Evolutionary conservation across 2,329 filamentous ascomycete genomes (phyloP).

Genomic region (Botrytis aclada): DNA sequence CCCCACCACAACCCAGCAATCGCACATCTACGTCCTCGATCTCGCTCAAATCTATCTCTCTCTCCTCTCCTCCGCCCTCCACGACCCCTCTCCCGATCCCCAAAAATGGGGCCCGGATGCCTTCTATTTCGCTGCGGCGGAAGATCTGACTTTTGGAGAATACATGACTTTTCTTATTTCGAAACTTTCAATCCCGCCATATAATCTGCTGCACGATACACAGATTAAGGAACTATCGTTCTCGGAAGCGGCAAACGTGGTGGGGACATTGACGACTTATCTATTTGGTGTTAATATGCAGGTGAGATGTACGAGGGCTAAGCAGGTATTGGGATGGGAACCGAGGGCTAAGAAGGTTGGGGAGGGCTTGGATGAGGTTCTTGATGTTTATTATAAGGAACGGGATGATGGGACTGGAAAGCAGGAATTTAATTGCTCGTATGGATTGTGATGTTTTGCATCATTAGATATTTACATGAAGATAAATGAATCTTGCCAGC

Average conservation of each 20-base stretch:
- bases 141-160: slow-evolving; percentile 7
- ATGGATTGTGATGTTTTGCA: not conserved
- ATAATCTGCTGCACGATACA: not conserved
- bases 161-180: slow-evolving; percentile 17
- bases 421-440: not conserved
- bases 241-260: not conserved
- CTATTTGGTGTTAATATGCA: slow-evolving; percentile 21
- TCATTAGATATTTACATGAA: not conserved
- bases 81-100: not conserved
- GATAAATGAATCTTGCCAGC: not conserved
- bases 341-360: slow-evolving; percentile 7
- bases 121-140: slow-evolving; percentile 22
- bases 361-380: slow-evolving; percentile 16
- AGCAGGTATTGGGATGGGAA: slow-evolving; percentile 10
- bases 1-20: slow-evolving; percentile 12
- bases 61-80: slow-evolving; percentile 17
- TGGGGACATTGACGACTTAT: not conserved
- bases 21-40: slow-evolving; percentile 25
- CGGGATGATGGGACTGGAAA: not conserved
- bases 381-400: slow-evolving; percentile 1
- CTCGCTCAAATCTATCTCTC: slow-evolving; percentile 21
- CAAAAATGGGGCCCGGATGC: slow-evolving; percentile 20
- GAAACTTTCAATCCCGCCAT: not conserved
- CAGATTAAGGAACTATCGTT: not conserved
- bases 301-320: slow-evolving; percentile 18